Evolutionary conservation across 2,329 filamentous ascomycete genomes (phyloP), one percentile per base, ranked within the genome.

Genomic region (Ophiostoma himal-ulmi): DNA sequence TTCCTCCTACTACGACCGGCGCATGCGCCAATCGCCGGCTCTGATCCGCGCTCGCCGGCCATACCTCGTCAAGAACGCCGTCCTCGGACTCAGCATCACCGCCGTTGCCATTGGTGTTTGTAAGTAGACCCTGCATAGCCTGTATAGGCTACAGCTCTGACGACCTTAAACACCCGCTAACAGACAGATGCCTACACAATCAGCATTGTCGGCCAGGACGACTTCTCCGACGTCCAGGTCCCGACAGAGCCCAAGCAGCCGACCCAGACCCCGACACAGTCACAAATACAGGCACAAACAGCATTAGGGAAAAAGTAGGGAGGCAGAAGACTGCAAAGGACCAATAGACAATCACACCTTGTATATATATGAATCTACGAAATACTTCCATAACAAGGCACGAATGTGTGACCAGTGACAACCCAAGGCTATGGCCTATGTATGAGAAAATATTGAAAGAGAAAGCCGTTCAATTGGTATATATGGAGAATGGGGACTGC

Each of bases 161-260:
- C 37, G 37, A 13, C 37, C 13, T 1, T 39, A 6, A 36, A 13
- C 7, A n/a, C 10, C 1, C 34, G 22, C 66, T 70, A 30, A 67
- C 34, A 62, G 1, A 7, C 70, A 88, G 86, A 88, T 76, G 81
- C 81, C 75, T 88, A 88, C 77, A 88, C 86, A 4, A 90, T 99
- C 78, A 87, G 84, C 74, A 93, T 92, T 70, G 91, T 99, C 77
- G 93, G 94, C 62, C 95, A 98, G 81, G 95, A 98, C 80, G 92
- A 97, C 75, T 99, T 99, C 82, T 92, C 94, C 71, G 95, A 99
- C 78, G 94, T 98, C 76, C 89, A 93, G 78, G 90, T 98, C 52
- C 95, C 95, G 37, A 91, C 92, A 78, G 83, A 86, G 69, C 90
- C 92, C 2, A 70, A 74, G 34, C 70, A 71, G 44, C 71, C 75